A percentile compares a stretch with the other conserved stretches of the same genome.
phyloP scores from a whole-genome alignment of 768 basidiomycete genomes.

The Galerina sulciceps region DNA sequence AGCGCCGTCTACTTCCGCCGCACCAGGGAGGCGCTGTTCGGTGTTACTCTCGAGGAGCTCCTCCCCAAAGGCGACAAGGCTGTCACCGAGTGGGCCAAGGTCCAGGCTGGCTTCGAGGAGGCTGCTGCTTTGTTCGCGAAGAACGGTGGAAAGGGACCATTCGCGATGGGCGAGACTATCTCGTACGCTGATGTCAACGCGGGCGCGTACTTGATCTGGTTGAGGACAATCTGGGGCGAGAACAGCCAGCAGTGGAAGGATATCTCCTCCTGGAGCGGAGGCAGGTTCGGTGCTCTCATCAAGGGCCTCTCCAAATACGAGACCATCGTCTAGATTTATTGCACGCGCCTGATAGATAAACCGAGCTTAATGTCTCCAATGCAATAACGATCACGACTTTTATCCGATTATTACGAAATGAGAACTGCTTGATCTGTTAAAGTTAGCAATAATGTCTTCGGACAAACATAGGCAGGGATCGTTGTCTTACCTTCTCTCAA shows the following conservation, averaged over 20 bases:
- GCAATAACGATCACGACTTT: no score
- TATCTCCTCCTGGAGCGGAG: slow-evolving; percentile 16
- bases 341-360: no score
- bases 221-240: slow-evolving; percentile 30
- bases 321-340: no score
- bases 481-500: no score
- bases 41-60: slow-evolving; percentile 15
- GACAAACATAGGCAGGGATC: no score
- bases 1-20: slow-evolving; percentile 7
- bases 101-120: slow-evolving; percentile 18
- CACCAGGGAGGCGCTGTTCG: slow-evolving; percentile 15
- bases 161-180: slow-evolving; percentile 31
- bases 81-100: slow-evolving; percentile 17
- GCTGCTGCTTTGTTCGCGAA: slow-evolving; percentile 23
- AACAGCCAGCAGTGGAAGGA: slow-evolving; percentile 38
- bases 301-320: slow-evolving; percentile 1
- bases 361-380: no score
- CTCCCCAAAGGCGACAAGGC: slow-evolving; percentile 16
- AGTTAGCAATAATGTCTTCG: no score
- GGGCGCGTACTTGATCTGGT: slow-evolving; percentile 24
- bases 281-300: slow-evolving; percentile 18
- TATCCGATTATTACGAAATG: no score
- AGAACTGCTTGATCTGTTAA: no score
- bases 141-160: slow-evolving; percentile 19
- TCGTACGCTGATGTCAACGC: no score